Evolutionary conservation across 1,284 basidiomycete genomes (phyloP).

Genomic region (Pseudozyma hubeiensis): DNA sequence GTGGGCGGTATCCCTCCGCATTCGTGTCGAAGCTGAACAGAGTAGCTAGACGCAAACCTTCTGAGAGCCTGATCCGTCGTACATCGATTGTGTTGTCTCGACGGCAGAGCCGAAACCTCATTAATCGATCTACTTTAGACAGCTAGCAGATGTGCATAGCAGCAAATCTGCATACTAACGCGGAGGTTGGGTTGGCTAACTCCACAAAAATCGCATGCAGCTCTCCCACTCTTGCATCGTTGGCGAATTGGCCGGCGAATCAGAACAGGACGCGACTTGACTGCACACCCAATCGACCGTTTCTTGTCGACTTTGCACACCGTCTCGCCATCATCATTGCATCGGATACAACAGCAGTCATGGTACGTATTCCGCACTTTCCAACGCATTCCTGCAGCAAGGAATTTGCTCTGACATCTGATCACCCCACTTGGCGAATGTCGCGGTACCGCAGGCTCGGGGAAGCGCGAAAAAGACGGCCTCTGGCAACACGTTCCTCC

Average conservation of each 20-base stretch:
- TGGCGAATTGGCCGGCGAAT: constrained; percentile 9
- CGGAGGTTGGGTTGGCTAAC: constrained; percentile 2
- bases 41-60: too few relatives aligned
- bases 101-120: too few relatives aligned
- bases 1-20: too few relatives aligned
- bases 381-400: too few relatives aligned
- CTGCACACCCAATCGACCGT: neutral
- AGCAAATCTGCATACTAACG: neutral
- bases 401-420: too few relatives aligned
- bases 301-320: neutral
- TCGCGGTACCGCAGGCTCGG: constrained; percentile 23
- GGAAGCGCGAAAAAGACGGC: constrained; percentile 57
- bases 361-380: constrained; percentile 1
- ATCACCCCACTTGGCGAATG: too few relatives aligned
- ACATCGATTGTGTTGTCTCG: too few relatives aligned
- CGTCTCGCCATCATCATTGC: constrained; percentile 3
- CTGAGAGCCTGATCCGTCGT: too few relatives aligned
- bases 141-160: too few relatives aligned
- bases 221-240: neutral
- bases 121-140: too few relatives aligned
- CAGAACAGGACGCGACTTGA: constrained; percentile 2
- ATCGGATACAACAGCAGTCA: neutral
- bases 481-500: constrained; percentile 54
- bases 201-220: constrained; percentile 8
- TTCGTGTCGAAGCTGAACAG: too few relatives aligned